Percentiles rank a stretch among this genome's conserved stretches.
phyloP scores from a whole-genome alignment of 495 filamentous ascomycete species.

The Penicillium pulvis region DNA sequence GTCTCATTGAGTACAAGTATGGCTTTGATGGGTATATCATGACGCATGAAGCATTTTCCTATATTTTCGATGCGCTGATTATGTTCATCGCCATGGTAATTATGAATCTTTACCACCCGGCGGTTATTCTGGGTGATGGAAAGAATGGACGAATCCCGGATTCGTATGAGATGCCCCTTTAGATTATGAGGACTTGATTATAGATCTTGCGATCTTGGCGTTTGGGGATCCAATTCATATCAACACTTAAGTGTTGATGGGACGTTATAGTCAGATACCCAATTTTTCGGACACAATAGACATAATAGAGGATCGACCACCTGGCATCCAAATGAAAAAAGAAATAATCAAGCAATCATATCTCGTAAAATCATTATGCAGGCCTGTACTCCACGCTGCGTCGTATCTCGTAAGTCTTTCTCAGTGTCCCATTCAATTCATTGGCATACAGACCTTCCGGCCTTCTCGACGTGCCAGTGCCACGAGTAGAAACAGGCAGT shows the following conservation, averaged over 20 bases:
- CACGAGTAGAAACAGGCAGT: slow-evolving; percentile 38
- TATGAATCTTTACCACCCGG: slow-evolving; percentile 47
- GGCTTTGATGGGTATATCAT: slow-evolving; percentile 55
- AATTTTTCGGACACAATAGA: too few species aligned
- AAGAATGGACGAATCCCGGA: slow-evolving; percentile 3
- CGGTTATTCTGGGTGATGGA: slow-evolving; percentile 29
- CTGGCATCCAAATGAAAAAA: too few species aligned
- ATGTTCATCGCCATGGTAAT: slow-evolving; percentile 59
- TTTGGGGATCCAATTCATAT: too few species aligned
- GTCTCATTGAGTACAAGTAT: slow-evolving; percentile 62
- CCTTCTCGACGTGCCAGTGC: slow-evolving; percentile 17
- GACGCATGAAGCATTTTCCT: slow-evolving; percentile 59
- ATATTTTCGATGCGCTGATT: slow-evolving; percentile 61
- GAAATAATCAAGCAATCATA: too few species aligned
- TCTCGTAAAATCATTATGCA: neutral
- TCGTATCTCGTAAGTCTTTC: neutral
- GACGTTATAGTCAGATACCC: too few species aligned
- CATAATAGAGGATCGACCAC: too few species aligned
- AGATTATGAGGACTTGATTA: neutral
- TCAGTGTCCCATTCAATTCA: slow-evolving; percentile 10
- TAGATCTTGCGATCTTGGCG: too few species aligned
- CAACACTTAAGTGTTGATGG: too few species aligned
- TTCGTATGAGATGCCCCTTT: slow-evolving; percentile 12
- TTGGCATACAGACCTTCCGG: slow-evolving; percentile 15
- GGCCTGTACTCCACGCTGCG: slow-evolving; percentile 18